These are phyloP conservation scores for Asterochloris sp. DNA, from an alignment of 139 green algal species.

Conservation along the genomic window DNA sequence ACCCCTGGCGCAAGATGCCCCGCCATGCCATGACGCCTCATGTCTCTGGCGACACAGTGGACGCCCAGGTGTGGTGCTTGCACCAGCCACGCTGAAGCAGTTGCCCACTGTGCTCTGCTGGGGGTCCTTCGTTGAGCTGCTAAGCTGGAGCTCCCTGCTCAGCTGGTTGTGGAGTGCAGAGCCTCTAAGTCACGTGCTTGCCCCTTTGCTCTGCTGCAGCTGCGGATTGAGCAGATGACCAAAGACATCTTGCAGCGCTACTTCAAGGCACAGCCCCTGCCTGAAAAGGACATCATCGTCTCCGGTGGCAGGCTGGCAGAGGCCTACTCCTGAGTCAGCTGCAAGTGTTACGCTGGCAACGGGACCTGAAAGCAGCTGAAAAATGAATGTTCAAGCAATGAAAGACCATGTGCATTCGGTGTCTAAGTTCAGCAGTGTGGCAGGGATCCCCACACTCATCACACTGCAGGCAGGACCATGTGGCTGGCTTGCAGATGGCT, in stretches of 20 bases:
- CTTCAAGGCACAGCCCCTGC: constrained; percentile 22
- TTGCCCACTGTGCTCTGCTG: neutral
- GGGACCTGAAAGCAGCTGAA: too few relatives aligned
- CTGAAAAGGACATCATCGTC: constrained; percentile 27
- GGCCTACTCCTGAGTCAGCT: constrained; percentile 5
- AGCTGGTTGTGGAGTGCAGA: neutral
- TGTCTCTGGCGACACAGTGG: constrained; percentile 24
- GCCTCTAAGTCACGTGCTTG: neutral
- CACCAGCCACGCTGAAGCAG: neutral
- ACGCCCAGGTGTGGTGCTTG: constrained; percentile 20
- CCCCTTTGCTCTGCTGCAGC: neutral
- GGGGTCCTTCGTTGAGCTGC: neutral
- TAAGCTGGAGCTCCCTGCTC: neutral
- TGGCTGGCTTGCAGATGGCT: too few relatives aligned
- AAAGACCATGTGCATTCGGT: too few relatives aligned
- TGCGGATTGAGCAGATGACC: constrained; percentile 12
- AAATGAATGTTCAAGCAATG: too few relatives aligned
- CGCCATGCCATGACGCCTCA: constrained; percentile 29
- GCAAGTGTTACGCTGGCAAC: too few relatives aligned
- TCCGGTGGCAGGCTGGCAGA: constrained; percentile 21
- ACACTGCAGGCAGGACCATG: too few relatives aligned
- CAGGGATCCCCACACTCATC: too few relatives aligned
- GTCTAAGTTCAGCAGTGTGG: too few relatives aligned
- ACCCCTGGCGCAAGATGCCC: constrained; percentile 31
- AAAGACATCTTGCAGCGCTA: constrained; percentile 21